Evolutionary conservation across 805 yeast genomes (phyloP).

Genomic region (Wickerhamomyces chambardii): DNA sequence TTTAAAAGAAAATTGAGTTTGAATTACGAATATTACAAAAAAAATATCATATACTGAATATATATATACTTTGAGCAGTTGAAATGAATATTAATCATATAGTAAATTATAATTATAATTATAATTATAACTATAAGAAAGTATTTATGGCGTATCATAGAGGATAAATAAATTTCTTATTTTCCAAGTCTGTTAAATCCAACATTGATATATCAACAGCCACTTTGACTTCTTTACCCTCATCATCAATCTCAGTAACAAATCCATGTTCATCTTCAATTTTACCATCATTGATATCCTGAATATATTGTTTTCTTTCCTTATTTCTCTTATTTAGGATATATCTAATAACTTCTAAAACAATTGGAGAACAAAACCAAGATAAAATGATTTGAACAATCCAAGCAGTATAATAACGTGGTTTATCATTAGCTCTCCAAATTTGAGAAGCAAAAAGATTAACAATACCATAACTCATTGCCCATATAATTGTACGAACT

Average conservation of each 20-base stretch:
- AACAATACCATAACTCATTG: slow-evolving; percentile 29
- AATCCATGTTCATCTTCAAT: slow-evolving; percentile 18
- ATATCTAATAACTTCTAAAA: slow-evolving; percentile 26
- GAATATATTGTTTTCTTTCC: slow-evolving; percentile 16
- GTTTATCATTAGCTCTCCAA: slow-evolving; percentile 32
- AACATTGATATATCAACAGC: slow-evolving; percentile 31
- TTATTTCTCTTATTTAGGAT: slow-evolving; percentile 29
- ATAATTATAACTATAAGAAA: too few species aligned
- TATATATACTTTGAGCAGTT: too few species aligned
- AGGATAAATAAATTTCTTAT: slow-evolving; percentile 43
- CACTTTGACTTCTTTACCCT: slow-evolving; percentile 13
- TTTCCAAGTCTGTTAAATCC: slow-evolving; percentile 47
- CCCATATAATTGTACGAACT: slow-evolving; percentile 27
- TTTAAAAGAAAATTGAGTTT: too few species aligned
- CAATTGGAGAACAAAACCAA: slow-evolving; percentile 26
- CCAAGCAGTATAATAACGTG: slow-evolving; percentile 37
- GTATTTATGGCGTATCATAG: slow-evolving; percentile 12
- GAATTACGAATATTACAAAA: too few species aligned
- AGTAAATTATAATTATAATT: too few species aligned
- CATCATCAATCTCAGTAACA: slow-evolving; percentile 15
- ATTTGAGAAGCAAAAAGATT: slow-evolving; percentile 40
- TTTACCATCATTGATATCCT: slow-evolving; percentile 14
- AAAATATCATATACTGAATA: too few species aligned
- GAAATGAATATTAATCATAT: too few species aligned
- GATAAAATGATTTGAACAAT: slow-evolving; percentile 37